Base-by-base conservation (phyloP, 192 early-diverging fungal species). In the Dispira parvispora region DNA sequence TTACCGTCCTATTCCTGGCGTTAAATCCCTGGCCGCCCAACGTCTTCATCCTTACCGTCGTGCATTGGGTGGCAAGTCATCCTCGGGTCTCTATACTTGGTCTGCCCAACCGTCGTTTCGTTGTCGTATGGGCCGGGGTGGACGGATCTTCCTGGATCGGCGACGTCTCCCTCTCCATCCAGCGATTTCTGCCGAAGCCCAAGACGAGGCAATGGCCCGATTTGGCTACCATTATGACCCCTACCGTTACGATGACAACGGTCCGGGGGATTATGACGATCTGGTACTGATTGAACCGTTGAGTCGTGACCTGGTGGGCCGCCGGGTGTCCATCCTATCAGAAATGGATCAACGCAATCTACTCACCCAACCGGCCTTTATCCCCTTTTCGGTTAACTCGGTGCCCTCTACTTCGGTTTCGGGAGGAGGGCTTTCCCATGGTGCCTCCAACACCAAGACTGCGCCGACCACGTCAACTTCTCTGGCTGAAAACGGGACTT, bases 361-460 rank as follows among this genome's bases (percentile, higher is more conserved):
- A 44, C 23, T 61, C 43, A 61, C 58, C 58, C 28, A 61, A 38
- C 58, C 58, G 16, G 28, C 58, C 8, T 61, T 61, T 61, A 61
- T 61, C 45, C 58, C 28, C 0, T 61, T 61, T n/a, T 61, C 58
- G 18, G 26, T 26, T 14, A 25, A 38, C 8, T 16, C 58, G 8
- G 16, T 26, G 1, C 20, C 50, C 50, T 52, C 50, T 20, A 11
- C 50, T 26, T 26, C 20, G 9, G 50, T 26, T 20, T 52, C 50
- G 50, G 18, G 13, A 20, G 26, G 26, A n/a, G 12, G 21, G 18
- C 21, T 10, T 26, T 25, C 50, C 10, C 43, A 16, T 11, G n/a
- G 18, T 44, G n/a, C 58, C 43, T 16, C 14, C 58, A 38, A 14
- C 58, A 3, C 16, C 16, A 18, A 18, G 21, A 8, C 26, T 2